A percentile compares a stretch with the other conserved stretches of the same genome.
These are phyloP conservation scores for Prinsepia uniflora DNA, from an alignment of 306 rosid species.

Conservation along the genomic window DNA sequence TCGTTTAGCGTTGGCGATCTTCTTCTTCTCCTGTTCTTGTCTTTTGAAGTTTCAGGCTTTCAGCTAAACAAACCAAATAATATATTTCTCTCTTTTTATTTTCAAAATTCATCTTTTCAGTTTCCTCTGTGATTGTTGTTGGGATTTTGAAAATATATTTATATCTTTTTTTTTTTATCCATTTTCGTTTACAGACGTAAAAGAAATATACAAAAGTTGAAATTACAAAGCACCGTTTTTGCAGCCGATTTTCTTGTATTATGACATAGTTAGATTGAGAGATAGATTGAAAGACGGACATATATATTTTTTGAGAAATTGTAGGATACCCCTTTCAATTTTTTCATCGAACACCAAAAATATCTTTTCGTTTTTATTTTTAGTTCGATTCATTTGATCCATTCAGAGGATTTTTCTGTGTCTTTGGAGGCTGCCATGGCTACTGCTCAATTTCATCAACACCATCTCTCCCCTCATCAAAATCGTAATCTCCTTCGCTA, in stretches of 20 bases:
- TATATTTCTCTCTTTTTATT: not conserved
- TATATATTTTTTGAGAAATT: conserved; percentile 1
- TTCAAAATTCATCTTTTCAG: not conserved
- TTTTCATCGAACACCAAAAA: conserved; percentile 5
- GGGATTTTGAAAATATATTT: not conserved
- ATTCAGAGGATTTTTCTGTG: conserved; percentile 14
- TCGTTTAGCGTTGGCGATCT: not conserved
- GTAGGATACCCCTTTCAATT: not conserved
- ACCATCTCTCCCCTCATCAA: not conserved
- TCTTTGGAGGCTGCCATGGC: conserved; percentile 12
- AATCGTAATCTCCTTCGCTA: not conserved
- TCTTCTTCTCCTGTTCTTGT: conserved; percentile 17
- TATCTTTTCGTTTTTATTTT: conserved; percentile 14
- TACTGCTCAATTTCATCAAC: conserved; percentile 19
- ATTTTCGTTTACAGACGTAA: not conserved
- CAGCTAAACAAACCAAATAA: not conserved
- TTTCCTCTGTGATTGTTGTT: conserved; percentile 8
- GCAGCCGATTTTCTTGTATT: conserved; percentile 14
- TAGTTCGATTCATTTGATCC: conserved; percentile 9
- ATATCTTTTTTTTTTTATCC: not conserved
- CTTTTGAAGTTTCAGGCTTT: not conserved
- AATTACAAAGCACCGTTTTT: conserved; percentile 13
- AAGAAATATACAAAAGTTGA: not conserved
- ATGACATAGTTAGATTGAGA: conserved; percentile 5
- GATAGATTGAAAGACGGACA: conserved; percentile 8